Percentiles rank a stretch among this genome's conserved stretches.
Evolutionary conservation across 345 rosid species (phyloP).

Genomic region (Eucalyptus cladocalyx): DNA sequence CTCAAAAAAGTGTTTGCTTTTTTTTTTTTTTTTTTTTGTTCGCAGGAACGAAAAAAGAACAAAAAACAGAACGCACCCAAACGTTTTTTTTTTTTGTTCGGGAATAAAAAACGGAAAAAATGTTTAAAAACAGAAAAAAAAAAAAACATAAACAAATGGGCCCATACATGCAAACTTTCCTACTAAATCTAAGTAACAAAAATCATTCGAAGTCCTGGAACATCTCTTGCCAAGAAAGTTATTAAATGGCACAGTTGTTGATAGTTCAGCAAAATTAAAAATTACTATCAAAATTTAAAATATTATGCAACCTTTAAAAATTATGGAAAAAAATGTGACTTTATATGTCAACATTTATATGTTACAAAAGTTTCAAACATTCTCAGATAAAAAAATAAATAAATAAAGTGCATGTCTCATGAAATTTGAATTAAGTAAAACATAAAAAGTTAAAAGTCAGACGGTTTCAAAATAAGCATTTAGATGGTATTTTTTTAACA

Average conservation of each 20-base stretch:
- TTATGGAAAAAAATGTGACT: neutral
- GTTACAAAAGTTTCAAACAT: neutral
- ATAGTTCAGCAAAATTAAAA: neutral
- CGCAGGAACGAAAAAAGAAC: too few species aligned
- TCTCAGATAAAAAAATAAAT: fast-evolving
- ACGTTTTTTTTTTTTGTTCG: too few species aligned
- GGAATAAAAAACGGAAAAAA: too few species aligned
- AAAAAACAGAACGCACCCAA: too few species aligned
- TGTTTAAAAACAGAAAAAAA: too few species aligned
- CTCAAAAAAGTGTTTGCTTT: too few species aligned
- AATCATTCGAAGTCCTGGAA: neutral
- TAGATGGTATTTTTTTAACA: neutral
- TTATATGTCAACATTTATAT: neutral
- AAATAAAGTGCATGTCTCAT: neutral
- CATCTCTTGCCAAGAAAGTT: neutral
- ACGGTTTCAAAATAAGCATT: neutral
- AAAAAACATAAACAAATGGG: too few species aligned
- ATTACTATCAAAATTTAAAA: neutral
- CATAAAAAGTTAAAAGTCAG: neutral
- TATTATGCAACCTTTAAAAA: neutral
- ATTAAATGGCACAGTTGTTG: neutral
- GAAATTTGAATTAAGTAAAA: neutral
- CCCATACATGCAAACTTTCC: neutral
- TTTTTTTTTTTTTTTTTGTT: too few species aligned
- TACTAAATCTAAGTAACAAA: neutral